phyloP scores from a whole-genome alignment of 208 protist species.

The Crithidia bombi region DNA sequence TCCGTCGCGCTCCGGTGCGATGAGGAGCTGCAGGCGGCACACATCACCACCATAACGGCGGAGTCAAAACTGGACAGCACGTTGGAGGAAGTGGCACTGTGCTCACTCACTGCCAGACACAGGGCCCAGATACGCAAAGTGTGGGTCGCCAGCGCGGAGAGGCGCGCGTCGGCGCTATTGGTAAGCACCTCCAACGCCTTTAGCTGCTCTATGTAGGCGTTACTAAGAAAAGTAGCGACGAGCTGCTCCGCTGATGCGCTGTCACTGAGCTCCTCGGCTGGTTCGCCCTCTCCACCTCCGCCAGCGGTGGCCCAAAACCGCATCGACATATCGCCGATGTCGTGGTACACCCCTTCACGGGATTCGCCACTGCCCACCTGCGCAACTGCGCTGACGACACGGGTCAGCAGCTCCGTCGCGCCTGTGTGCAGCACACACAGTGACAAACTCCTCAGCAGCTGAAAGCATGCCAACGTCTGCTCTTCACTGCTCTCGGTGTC shows the following conservation, averaged over 20 bases:
- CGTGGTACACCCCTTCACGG: not conserved
- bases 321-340: not conserved
- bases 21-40: not conserved
- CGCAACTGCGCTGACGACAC: not conserved
- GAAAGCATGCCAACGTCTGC: conserved; percentile 21
- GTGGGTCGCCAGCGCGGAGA: conserved; percentile 11
- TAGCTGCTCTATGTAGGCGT: conserved; percentile 31
- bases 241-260: conserved; percentile 23
- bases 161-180: conserved; percentile 5
- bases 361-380: not conserved
- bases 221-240: conserved; percentile 6
- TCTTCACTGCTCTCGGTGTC: conserved; percentile 4
- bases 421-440: conserved; percentile 24
- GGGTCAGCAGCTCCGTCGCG: conserved; percentile 6
- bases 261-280: not conserved
- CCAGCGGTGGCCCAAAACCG: not conserved
- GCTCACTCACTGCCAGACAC: conserved; percentile 1
- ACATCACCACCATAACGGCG: conserved; percentile 7
- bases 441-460: conserved; percentile 24
- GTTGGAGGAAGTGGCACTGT: not conserved
- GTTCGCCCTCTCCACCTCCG: not conserved
- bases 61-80: conserved; percentile 8
- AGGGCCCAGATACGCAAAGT: conserved; percentile 25
- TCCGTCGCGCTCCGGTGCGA: not conserved
- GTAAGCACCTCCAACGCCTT: conserved; percentile 19